A percentile compares a stretch with the other conserved stretches of the same genome.
Evolutionary conservation across 140 eudicot species (phyloP).

Genomic region (Stevia rebaudiana): DNA sequence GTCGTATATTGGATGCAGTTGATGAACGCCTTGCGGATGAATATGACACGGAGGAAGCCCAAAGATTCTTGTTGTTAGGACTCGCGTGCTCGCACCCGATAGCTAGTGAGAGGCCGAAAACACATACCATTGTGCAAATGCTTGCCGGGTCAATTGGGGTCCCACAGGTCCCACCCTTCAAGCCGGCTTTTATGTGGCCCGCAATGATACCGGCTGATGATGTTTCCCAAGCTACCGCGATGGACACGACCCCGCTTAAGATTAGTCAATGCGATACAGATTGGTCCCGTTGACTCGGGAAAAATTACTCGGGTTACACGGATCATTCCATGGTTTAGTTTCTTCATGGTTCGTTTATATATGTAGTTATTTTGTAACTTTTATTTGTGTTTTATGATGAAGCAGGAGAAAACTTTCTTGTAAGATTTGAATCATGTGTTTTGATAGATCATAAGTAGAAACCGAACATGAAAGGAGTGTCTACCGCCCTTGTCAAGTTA

Average conservation of each 20-base stretch:
- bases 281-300: slow-evolving; percentile 51
- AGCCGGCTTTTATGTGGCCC: slow-evolving; percentile 82
- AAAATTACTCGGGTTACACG: slow-evolving; percentile 39
- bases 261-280: slow-evolving; percentile 51
- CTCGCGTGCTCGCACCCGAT: slow-evolving; percentile 80
- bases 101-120: slow-evolving; percentile 65
- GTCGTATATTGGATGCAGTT: slow-evolving; percentile 43
- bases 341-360: slow-evolving; percentile 24
- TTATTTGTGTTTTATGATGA: not conserved
- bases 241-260: slow-evolving; percentile 41
- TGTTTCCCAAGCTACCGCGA: slow-evolving; percentile 32
- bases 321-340: slow-evolving; percentile 56
- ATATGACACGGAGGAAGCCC: slow-evolving; percentile 55
- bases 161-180: slow-evolving; percentile 67
- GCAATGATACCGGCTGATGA: slow-evolving; percentile 48
- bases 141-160: slow-evolving; percentile 47
- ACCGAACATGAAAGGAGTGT: too few relatives aligned
- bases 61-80: slow-evolving; percentile 58
- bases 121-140: slow-evolving; percentile 56
- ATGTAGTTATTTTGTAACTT: slow-evolving; percentile 10
- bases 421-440: slow-evolving; percentile 20
- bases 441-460: not conserved
- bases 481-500: too few relatives aligned
- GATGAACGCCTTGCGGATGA: slow-evolving; percentile 52
- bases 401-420: slow-evolving; percentile 20